Conservation (phyloP, 345 rosid species). For the Populus nigra region DNA sequence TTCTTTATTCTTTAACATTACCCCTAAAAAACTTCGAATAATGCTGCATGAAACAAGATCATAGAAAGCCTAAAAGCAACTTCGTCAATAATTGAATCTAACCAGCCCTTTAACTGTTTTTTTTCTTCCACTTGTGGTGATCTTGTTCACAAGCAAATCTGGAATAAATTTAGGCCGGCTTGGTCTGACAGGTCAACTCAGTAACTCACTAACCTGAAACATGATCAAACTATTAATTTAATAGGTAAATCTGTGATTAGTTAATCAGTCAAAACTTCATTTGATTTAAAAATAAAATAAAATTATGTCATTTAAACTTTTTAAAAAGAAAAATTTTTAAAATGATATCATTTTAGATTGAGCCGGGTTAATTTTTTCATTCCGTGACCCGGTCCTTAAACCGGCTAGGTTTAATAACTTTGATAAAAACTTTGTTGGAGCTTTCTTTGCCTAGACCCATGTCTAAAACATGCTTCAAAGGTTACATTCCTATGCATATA, state of each 20-base stretch:
- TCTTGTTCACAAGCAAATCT: neutral
- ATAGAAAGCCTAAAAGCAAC: neutral
- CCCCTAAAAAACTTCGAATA: neutral
- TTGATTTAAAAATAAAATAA: too few species aligned
- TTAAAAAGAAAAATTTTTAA: too few species aligned
- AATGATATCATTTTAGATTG: too few species aligned
- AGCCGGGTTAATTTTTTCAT: too few species aligned
- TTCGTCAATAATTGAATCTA: neutral
- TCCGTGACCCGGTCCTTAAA: too few species aligned
- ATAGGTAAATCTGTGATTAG: rapidly evolving
- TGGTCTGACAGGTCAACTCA: too few species aligned
- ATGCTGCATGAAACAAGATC: neutral
- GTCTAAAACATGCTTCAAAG: slow-evolving; percentile 12
- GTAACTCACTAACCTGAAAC: rapidly evolving
- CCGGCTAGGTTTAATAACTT: neutral
- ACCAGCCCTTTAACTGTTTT: neutral
- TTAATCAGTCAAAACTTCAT: too few species aligned
- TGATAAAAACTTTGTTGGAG: neutral
- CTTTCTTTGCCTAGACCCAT: slow-evolving; percentile 13
- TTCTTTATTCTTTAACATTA: neutral
- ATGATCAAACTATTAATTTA: too few species aligned
- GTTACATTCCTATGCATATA: neutral
- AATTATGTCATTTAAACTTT: too few species aligned
- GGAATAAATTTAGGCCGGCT: neutral
- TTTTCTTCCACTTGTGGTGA: neutral